These are phyloP conservation scores for Tubosaeta sp. DNA, from an alignment of 768 basidiomycete genomes.

Conservation along the genomic window DNA sequence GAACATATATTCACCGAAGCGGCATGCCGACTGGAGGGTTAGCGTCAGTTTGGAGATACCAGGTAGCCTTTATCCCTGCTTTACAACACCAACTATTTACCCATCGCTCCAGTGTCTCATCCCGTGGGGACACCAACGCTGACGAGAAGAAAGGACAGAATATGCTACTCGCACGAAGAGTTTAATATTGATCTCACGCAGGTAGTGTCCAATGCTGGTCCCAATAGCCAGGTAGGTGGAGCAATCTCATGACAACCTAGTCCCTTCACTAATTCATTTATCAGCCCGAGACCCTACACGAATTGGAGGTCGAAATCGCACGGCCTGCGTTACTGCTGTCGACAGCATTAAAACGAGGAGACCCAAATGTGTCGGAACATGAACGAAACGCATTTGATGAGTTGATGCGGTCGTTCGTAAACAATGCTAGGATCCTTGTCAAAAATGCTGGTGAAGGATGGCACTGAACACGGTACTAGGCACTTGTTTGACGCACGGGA, in stretches of 20 bases:
- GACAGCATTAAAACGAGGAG: conserved; percentile 65
- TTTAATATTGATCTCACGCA: conserved; percentile 93
- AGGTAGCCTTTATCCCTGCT: conserved; percentile 43
- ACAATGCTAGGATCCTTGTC: conserved; percentile 86
- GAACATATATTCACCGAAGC: conserved; percentile 81
- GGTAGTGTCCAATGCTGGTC: conserved; percentile 57
- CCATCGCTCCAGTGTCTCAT: conserved; percentile 49
- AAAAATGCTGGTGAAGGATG: conserved; percentile 65
- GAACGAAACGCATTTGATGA: conserved; percentile 84
- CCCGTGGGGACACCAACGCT: conserved; percentile 59
- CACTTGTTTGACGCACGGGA: not conserved
- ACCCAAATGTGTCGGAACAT: conserved; percentile 52
- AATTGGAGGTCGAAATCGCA: conserved; percentile 86
- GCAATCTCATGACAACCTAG: not conserved
- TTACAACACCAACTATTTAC: conserved; percentile 1
- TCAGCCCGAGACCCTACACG: conserved; percentile 66
- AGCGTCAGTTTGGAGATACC: conserved; percentile 92
- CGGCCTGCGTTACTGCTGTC: conserved; percentile 67
- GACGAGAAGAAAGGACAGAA: conserved; percentile 79
- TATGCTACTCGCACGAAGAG: conserved; percentile 92
- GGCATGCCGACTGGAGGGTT: conserved; percentile 85
- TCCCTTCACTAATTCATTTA: conserved; percentile 2
- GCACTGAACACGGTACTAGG: conserved; percentile 19
- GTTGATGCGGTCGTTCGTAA: conserved; percentile 87
- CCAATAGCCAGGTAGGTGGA: conserved; percentile 47